Conservation (phyloP, 495 filamentous ascomycete genomes). For the Amniculicola lignicola region DNA sequence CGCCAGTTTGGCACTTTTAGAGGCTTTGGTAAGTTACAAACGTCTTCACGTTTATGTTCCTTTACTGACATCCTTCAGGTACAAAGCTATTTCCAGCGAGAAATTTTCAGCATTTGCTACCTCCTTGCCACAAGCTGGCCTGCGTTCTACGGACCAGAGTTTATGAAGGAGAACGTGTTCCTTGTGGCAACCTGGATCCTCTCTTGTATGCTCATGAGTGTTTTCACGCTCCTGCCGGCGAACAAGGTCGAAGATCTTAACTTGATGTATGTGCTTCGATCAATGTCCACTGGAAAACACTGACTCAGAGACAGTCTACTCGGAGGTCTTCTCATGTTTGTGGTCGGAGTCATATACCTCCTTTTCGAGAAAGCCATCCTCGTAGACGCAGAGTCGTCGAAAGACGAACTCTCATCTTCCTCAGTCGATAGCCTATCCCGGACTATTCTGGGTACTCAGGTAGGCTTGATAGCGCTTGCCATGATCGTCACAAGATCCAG, state of each 20-base stretch:
- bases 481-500: conserved; percentile 85
- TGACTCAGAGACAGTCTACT: conserved; percentile 54
- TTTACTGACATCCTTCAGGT: neutral
- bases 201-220: conserved; percentile 78
- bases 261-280: conserved; percentile 62
- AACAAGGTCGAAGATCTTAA: conserved; percentile 75
- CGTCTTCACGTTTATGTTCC: too few species aligned
- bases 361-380: conserved; percentile 72
- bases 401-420: conserved; percentile 22
- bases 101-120: conserved; percentile 82
- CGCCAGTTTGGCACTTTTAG: conserved; percentile 68
- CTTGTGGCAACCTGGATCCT: conserved; percentile 72
- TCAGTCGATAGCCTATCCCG: conserved; percentile 33
- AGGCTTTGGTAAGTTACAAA: conserved; percentile 71
- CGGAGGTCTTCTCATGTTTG: conserved; percentile 75
- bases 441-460: conserved; percentile 40
- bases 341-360: conserved; percentile 75
- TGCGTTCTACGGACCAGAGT: conserved; percentile 64
- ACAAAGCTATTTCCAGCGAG: conserved; percentile 84
- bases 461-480: conserved; percentile 76
- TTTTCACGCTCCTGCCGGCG: conserved; percentile 84
- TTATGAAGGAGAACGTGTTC: conserved; percentile 60
- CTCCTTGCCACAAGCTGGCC: conserved; percentile 76
- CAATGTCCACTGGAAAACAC: neutral
- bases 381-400: conserved; percentile 35